Conservation (phyloP, 805 yeast genomes). For the Lachancea waltii region DNA sequence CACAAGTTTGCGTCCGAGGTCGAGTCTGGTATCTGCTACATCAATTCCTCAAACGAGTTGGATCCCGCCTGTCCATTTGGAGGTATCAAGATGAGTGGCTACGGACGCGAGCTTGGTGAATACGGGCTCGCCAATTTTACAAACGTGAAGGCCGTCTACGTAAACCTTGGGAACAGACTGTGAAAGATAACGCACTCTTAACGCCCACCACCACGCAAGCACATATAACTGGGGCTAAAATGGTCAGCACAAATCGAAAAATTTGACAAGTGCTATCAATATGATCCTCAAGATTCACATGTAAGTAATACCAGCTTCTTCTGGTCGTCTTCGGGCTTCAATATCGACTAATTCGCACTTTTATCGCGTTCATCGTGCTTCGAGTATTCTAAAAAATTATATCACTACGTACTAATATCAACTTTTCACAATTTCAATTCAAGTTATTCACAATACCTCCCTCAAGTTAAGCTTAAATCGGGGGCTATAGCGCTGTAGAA, state of each 20-base stretch:
- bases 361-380: no score
- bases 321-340: no score
- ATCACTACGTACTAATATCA: no score
- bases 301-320: no score
- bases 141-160: slow-evolving; percentile 61
- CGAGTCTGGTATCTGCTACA: slow-evolving; percentile 49
- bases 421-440: no score
- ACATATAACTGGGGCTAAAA: not conserved
- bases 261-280: no score
- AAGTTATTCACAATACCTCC: no score
- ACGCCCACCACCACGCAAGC: not conserved
- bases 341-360: no score
- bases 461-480: no score
- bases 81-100: slow-evolving; percentile 61
- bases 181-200: slow-evolving; percentile 4
- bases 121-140: slow-evolving; percentile 59
- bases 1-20: slow-evolving; percentile 37
- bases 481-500: no score
- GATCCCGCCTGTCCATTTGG: slow-evolving; percentile 59
- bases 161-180: slow-evolving; percentile 45
- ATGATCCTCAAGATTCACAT: no score
- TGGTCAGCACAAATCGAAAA: not conserved
- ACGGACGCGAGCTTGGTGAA: slow-evolving; percentile 62
- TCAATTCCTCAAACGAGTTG: slow-evolving; percentile 52
- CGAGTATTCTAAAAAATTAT: no score